Conservation (phyloP, 2,329 filamentous ascomycete species). For the Arachnomyces sp. region DNA sequence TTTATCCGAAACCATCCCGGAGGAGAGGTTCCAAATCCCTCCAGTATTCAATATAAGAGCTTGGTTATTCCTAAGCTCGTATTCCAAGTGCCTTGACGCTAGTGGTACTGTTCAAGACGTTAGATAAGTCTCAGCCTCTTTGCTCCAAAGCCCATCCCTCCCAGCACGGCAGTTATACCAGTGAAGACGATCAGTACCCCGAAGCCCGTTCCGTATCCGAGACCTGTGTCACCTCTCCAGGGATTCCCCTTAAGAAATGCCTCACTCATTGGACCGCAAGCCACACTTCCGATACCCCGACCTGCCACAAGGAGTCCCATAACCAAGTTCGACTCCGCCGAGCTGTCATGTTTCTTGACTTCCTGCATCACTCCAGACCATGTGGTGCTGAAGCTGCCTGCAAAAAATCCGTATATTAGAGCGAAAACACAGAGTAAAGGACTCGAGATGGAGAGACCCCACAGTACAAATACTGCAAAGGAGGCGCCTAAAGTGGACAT, state of each 20-base stretch:
- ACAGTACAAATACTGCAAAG: slow-evolving; percentile 37
- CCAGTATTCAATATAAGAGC: too few species aligned
- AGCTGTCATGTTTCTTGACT: slow-evolving; percentile 27
- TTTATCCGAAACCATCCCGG: too few species aligned
- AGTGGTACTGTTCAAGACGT: too few species aligned
- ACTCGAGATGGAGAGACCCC: slow-evolving; percentile 41
- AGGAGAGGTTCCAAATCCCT: too few species aligned
- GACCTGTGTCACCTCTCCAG: slow-evolving; percentile 27
- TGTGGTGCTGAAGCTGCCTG: slow-evolving; percentile 34
- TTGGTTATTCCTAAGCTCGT: too few species aligned
- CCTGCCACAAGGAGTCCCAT: slow-evolving; percentile 43
- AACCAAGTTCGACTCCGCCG: slow-evolving; percentile 41
- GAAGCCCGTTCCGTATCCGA: slow-evolving; percentile 38
- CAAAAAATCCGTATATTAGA: slow-evolving; percentile 40
- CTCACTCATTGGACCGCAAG: slow-evolving; percentile 46
- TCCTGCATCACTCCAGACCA: slow-evolving; percentile 42
- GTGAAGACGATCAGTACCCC: slow-evolving; percentile 37
- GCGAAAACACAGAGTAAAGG: slow-evolving; percentile 34
- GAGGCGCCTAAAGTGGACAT: slow-evolving; percentile 36
- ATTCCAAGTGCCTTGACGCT: too few species aligned
- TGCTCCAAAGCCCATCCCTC: slow-evolving; percentile 7
- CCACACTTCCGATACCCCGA: slow-evolving; percentile 45
- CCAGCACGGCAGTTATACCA: slow-evolving; percentile 28
- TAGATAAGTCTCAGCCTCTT: too few species aligned
- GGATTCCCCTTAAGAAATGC: slow-evolving; percentile 30